These are phyloP conservation scores for Pyrenochaeta sp. DNA, from an alignment of 2,329 filamentous ascomycete genomes.

Conservation along the genomic window DNA sequence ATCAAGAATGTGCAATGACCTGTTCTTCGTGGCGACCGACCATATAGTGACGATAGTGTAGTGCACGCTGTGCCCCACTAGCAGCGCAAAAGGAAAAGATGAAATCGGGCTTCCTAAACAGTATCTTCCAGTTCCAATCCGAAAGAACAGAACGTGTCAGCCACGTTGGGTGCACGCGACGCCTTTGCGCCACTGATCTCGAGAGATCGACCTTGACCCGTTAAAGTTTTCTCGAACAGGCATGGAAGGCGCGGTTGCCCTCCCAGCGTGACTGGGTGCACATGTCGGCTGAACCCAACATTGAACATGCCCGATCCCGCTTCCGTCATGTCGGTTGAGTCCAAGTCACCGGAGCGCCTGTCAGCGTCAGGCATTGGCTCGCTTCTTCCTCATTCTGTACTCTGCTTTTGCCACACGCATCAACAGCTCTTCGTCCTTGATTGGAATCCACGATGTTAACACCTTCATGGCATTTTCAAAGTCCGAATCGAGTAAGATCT, in stretches of 20 bases:
- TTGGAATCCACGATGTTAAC: conserved; percentile 89
- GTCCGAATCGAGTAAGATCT: conserved; percentile 88
- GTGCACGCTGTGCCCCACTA: conserved; percentile 15
- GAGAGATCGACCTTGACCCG: conserved; percentile 35
- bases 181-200: conserved; percentile 44
- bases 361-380: conserved; percentile 39
- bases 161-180: conserved; percentile 43
- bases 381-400: conserved; percentile 74
- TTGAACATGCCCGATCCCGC: conserved; percentile 16
- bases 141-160: conserved; percentile 33
- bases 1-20: too few species aligned
- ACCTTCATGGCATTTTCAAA: conserved; percentile 99
- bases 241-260: conserved; percentile 27
- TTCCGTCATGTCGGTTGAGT: conserved; percentile 9
- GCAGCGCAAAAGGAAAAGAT: conserved; percentile 9
- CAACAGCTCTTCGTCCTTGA: conserved; percentile 91
- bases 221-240: conserved; percentile 34
- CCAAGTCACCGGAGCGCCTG: conserved; percentile 14
- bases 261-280: conserved; percentile 19
- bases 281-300: conserved; percentile 19
- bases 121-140: conserved; percentile 19
- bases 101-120: too few species aligned
- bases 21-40: too few species aligned
- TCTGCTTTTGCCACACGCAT: conserved; percentile 90
- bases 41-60: conserved; percentile 2